Evolutionary conservation across 495 filamentous ascomycete species (phyloP).

Genomic region (Cenococcum geophilum): DNA sequence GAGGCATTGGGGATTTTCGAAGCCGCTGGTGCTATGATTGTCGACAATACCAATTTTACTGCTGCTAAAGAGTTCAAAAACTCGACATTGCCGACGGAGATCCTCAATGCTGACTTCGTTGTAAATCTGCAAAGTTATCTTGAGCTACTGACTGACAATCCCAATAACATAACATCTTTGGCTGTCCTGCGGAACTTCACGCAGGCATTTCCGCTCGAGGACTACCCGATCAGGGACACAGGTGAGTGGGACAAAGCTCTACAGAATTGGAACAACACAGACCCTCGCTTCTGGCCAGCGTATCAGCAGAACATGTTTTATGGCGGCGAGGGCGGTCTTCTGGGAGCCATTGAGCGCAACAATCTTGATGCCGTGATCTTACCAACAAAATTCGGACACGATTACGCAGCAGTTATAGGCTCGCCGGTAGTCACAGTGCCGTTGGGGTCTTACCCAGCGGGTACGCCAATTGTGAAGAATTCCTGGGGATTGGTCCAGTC

Average conservation of each 20-base stretch:
- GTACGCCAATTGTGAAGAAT: conserved; percentile 42
- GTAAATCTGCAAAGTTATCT: conserved; percentile 35
- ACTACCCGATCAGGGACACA: conserved; percentile 48
- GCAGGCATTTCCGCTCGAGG: conserved; percentile 41
- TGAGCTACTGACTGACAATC: conserved; percentile 41
- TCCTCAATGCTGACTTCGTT: conserved; percentile 40
- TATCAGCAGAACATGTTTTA: conserved; percentile 42
- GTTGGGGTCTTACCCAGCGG: conserved; percentile 47
- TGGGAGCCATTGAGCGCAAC: conserved; percentile 45
- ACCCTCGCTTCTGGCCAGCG: conserved; percentile 35
- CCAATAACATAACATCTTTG: conserved; percentile 37
- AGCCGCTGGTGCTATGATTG: conserved; percentile 49
- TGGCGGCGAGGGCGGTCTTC: conserved; percentile 47
- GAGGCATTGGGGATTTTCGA: conserved; percentile 40
- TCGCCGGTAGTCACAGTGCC: conserved; percentile 50
- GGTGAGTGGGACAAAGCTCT: conserved; percentile 45
- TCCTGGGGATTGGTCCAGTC: conserved; percentile 40
- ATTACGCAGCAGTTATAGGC: conserved; percentile 46
- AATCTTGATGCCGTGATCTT: conserved; percentile 50
- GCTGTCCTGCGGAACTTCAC: conserved; percentile 44
- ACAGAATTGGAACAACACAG: conserved; percentile 35
- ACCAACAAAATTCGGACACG: conserved; percentile 42
- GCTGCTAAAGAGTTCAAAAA: conserved; percentile 35
- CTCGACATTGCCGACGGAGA: conserved; percentile 27
- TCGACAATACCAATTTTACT: conserved; percentile 52